Percentiles rank a stretch among this genome's conserved stretches.
Conservation (phyloP, 371 early-diverging fungal species). For the Rhizopus microsporus region DNA sequence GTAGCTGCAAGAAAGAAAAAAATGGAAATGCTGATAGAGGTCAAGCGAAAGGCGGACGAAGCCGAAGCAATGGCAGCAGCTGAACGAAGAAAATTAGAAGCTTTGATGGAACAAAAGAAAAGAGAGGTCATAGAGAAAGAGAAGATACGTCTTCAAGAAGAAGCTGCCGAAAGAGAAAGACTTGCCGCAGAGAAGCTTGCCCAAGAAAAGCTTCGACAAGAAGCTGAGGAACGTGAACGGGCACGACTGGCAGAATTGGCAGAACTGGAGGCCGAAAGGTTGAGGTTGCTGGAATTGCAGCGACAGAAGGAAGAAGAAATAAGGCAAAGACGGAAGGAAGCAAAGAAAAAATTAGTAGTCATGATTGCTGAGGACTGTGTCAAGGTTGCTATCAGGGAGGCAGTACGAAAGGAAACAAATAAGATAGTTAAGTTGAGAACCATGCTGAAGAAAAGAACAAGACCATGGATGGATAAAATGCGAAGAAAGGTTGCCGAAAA, state of each 20-base stretch:
- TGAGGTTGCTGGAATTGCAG: constrained; percentile 11
- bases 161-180: not conserved
- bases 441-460: constrained; percentile 9
- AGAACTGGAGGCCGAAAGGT: constrained; percentile 4
- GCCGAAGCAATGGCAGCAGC: constrained; percentile 5
- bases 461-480: constrained; percentile 9
- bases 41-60: not conserved
- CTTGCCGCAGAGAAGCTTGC: constrained; percentile 6
- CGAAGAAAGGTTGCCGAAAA: constrained; percentile 18
- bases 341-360: not conserved
- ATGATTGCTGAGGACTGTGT: not conserved
- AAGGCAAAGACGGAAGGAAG: not conserved
- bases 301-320: not conserved
- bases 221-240: constrained; percentile 11
- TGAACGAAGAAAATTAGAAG: constrained; percentile 11
- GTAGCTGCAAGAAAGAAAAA: too few species aligned
- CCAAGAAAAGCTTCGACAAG: not conserved
- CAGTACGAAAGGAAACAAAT: not conserved
- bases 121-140: not conserved
- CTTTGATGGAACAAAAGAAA: constrained; percentile 2
- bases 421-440: not conserved
- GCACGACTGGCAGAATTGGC: constrained; percentile 9
- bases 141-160: not conserved
- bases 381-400: not conserved
- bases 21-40: too few species aligned